Evolutionary conservation across 768 basidiomycete genomes (phyloP).

Genomic region (Serendipita sp.): DNA sequence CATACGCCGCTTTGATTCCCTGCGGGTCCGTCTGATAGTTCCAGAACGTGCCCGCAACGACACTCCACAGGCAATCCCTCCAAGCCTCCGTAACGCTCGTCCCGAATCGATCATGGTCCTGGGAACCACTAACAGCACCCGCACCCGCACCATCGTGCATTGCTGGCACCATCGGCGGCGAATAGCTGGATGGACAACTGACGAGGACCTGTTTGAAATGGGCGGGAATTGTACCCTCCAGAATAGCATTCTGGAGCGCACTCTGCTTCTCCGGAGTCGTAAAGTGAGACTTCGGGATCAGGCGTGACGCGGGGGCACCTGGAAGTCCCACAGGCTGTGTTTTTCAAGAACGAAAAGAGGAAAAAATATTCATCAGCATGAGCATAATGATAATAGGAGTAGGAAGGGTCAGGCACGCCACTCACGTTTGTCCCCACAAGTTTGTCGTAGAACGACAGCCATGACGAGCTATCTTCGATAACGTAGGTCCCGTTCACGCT

Average conservation of each 20-base stretch:
- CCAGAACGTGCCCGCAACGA: background rate
- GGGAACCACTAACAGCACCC: too few relatives aligned
- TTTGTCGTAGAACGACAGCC: background rate
- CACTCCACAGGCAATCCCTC: background rate
- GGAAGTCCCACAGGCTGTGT: slow-evolving; percentile 1
- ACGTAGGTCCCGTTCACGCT: background rate
- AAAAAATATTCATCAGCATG: too few relatives aligned
- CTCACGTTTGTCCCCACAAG: background rate
- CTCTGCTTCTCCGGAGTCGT: background rate
- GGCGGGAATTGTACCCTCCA: background rate
- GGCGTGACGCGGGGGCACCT: background rate
- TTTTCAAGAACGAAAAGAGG: background rate
- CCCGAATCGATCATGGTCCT: background rate
- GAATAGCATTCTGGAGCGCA: background rate
- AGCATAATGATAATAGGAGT: background rate
- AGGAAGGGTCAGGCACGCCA: background rate
- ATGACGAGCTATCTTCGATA: background rate
- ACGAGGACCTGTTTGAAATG: slow-evolving; percentile 3
- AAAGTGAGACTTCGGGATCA: background rate
- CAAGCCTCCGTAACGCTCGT: slow-evolving; percentile 1
- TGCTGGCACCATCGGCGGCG: background rate
- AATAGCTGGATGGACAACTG: background rate
- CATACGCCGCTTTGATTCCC: background rate
- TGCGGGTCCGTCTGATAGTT: background rate
- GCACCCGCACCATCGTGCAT: background rate